Conservation (phyloP, 2,329 filamentous ascomycete species). For the Exophiala dermatitidis region DNA sequence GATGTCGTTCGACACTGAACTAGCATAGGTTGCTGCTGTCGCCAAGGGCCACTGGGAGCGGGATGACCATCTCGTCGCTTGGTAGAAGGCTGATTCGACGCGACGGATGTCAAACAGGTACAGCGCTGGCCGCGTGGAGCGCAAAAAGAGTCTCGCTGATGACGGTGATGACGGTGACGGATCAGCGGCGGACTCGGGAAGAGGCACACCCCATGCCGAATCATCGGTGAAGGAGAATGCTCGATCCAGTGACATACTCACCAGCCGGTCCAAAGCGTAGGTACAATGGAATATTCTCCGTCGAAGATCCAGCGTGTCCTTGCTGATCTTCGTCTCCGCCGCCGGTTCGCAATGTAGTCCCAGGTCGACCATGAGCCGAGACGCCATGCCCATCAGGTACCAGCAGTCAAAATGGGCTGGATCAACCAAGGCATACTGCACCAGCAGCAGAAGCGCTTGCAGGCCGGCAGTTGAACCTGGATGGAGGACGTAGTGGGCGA, state of each 20-base stretch:
- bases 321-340: slow-evolving; percentile 59
- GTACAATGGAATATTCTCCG: slow-evolving; percentile 84
- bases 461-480: slow-evolving; percentile 81
- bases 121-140: slow-evolving; percentile 61
- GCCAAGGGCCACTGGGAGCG: slow-evolving; percentile 63
- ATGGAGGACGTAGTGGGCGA: slow-evolving; percentile 74
- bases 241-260: slow-evolving; percentile 78
- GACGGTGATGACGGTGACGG: slow-evolving; percentile 20
- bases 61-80: slow-evolving; percentile 57
- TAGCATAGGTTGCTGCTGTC: slow-evolving; percentile 51
- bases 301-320: slow-evolving; percentile 65
- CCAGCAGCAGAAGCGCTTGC: slow-evolving; percentile 76
- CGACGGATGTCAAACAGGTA: slow-evolving; percentile 77
- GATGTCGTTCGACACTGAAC: slow-evolving; percentile 51
- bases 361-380: slow-evolving; percentile 77
- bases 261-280: slow-evolving; percentile 79
- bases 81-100: slow-evolving; percentile 83
- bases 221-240: slow-evolving; percentile 93
- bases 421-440: slow-evolving; percentile 83
- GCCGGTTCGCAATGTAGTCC: slow-evolving; percentile 90
- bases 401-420: slow-evolving; percentile 88
- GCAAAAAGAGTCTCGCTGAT: slow-evolving; percentile 39
- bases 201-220: slow-evolving; percentile 65
- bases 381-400: slow-evolving; percentile 86
- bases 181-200: slow-evolving; percentile 48